These are phyloP conservation scores for Pyrenophora teres DNA, from an alignment of 2,329 filamentous ascomycete genomes.

Conservation along the genomic window DNA sequence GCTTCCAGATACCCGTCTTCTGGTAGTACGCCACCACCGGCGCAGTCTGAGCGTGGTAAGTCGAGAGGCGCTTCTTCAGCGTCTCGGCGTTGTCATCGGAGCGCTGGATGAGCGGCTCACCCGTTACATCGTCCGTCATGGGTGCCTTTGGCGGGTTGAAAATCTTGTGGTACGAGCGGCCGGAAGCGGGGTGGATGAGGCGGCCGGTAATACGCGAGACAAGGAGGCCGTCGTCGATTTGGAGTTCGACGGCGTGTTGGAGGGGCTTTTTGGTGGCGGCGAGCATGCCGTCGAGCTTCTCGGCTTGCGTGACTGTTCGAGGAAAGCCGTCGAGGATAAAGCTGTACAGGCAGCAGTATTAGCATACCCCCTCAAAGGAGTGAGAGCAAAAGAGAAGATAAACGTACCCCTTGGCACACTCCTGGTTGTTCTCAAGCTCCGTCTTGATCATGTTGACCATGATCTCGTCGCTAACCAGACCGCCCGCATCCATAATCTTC, in stretches of 20 bases:
- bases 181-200: conserved; percentile 91
- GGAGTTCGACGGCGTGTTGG: conserved; percentile 92
- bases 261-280: conserved; percentile 76
- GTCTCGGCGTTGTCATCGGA: conserved; percentile 97
- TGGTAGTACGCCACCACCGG: conserved; percentile 97
- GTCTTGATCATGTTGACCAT: conserved; percentile 99
- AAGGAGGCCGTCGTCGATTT: conserved; percentile 93
- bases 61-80: conserved; percentile 89
- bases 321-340: conserved; percentile 99
- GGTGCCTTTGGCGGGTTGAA: conserved; percentile 95
- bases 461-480: conserved; percentile 97
- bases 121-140: conserved; percentile 97
- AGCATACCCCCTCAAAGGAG: neutral
- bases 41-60: conserved; percentile 91
- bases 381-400: neutral
- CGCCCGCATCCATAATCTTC: conserved; percentile 99
- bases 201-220: conserved; percentile 96
- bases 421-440: conserved; percentile 89
- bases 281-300: conserved; percentile 94
- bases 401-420: conserved; percentile 91
- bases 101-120: conserved; percentile 94
- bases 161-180: conserved; percentile 95
- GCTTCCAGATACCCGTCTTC: conserved; percentile 95
- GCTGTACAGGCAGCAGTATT: conserved; percentile 52
- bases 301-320: conserved; percentile 91